Conservation (phyloP, 345 rosid species). For the Aethionema arabicum region DNA sequence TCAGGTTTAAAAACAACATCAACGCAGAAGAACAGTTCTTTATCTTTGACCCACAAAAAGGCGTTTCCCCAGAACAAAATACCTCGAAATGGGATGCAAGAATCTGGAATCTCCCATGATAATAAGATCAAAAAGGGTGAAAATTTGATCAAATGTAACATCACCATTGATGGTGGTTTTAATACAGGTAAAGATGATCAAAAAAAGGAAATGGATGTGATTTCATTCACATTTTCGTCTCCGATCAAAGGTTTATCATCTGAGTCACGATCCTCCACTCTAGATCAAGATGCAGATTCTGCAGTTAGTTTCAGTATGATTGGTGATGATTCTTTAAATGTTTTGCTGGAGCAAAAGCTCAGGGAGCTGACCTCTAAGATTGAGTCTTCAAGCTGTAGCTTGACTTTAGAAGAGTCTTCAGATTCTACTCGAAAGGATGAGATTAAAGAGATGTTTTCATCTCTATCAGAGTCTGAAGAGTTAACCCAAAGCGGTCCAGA, state of each 20-base stretch:
- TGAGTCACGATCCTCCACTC: conserved; percentile 40
- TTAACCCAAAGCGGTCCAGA: conserved; percentile 41
- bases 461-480: conserved; percentile 33
- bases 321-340: conserved; percentile 56
- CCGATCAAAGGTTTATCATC: conserved; percentile 52
- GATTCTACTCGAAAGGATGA: conserved; percentile 37
- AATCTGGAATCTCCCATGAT: conserved; percentile 38
- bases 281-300: conserved; percentile 36
- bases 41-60: conserved; percentile 44
- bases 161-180: conserved; percentile 40
- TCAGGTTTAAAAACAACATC: conserved; percentile 25
- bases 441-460: conserved; percentile 23
- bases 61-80: conserved; percentile 44
- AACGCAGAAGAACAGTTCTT: conserved; percentile 40
- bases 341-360: conserved; percentile 74
- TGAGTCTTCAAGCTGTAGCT: conserved; percentile 51
- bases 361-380: conserved; percentile 61
- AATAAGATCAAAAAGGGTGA: conserved; percentile 40
- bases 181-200: conserved; percentile 36
- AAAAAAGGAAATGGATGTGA: conserved; percentile 61
- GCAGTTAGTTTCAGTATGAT: conserved; percentile 43
- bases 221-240: conserved; percentile 86
- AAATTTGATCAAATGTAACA: conserved; percentile 44
- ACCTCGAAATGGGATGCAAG: conserved; percentile 38
- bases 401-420: conserved; percentile 45